Conservation (phyloP, 768 basidiomycete genomes). For the Tremella yokohamensis region DNA sequence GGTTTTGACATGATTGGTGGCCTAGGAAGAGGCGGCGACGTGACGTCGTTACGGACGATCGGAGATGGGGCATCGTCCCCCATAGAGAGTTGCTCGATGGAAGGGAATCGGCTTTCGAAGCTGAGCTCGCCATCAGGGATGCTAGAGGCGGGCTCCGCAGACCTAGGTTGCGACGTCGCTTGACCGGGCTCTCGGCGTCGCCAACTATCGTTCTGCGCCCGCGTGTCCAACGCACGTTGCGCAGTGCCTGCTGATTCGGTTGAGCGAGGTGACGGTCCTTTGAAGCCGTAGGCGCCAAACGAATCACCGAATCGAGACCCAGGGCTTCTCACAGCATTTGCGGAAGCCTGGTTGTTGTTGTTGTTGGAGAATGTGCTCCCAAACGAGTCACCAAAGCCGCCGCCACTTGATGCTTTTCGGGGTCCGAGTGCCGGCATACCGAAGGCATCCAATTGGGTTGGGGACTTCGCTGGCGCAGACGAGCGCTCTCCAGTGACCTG, state of each 20-base stretch:
- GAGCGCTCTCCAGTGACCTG: constrained; percentile 33
- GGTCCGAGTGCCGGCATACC: constrained; percentile 28
- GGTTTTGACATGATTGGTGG: constrained; percentile 16
- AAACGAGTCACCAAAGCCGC: constrained; percentile 41
- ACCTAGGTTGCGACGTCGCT: constrained; percentile 8
- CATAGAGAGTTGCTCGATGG: constrained; percentile 67
- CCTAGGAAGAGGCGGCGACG: constrained; percentile 23
- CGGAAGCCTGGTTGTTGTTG: constrained; percentile 1
- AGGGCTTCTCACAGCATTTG: not conserved
- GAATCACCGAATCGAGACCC: constrained; percentile 27
- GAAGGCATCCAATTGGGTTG: constrained; percentile 31
- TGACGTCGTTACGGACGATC: not conserved
- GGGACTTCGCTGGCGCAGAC: not conserved
- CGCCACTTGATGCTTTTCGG: not conserved
- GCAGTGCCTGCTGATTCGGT: no score
- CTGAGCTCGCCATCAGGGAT: constrained; percentile 26
- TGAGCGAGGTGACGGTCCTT: not conserved
- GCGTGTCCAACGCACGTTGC: no score
- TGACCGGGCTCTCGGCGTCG: no score
- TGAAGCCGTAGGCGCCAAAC: constrained; percentile 11
- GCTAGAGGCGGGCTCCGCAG: constrained; percentile 25
- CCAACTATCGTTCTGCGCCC: no score
- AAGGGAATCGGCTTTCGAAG: constrained; percentile 74
- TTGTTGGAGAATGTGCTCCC: not conserved
- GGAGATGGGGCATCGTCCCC: constrained; percentile 17